Percentiles rank a stretch among this genome's conserved stretches.
Conservation (phyloP, 345 rosid genomes). For the Hibiscus syriacus region DNA sequence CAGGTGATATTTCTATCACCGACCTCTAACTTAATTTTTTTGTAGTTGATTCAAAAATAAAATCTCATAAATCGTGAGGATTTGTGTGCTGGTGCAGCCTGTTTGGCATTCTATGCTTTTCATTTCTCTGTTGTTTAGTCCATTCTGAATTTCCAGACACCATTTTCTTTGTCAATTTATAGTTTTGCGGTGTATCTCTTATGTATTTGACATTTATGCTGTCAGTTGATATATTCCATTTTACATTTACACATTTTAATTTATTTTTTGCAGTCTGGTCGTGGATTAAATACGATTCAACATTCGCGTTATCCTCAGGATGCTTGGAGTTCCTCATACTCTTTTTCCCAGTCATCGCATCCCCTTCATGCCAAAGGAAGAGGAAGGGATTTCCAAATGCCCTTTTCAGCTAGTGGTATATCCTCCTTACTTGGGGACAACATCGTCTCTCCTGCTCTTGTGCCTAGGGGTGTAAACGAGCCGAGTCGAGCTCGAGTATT, state of each 20-base stretch:
- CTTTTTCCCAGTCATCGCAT: slow-evolving; percentile 35
- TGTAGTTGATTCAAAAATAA: background rate
- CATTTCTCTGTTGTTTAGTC: background rate
- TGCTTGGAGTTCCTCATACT: slow-evolving; percentile 34
- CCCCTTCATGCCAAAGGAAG: slow-evolving; percentile 32
- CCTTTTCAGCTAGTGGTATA: slow-evolving; percentile 38
- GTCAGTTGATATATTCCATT: background rate
- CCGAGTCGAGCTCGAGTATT: too few species aligned
- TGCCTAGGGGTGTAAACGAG: too few species aligned
- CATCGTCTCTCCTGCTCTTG: slow-evolving; percentile 24
- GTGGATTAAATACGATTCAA: slow-evolving; percentile 23
- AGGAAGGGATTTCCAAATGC: slow-evolving; percentile 36
- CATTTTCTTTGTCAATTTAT: background rate
- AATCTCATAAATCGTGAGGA: background rate
- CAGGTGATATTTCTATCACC: background rate
- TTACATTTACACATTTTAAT: background rate
- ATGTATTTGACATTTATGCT: background rate
- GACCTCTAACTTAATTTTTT: background rate
- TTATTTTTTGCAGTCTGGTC: slow-evolving; percentile 40
- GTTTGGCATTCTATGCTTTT: background rate
- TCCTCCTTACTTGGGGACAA: slow-evolving; percentile 35
- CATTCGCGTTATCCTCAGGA: slow-evolving; percentile 38
- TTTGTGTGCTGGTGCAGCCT: background rate
- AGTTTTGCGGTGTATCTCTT: background rate
- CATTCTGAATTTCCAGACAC: background rate